Evolutionary conservation across 441 rosid species (phyloP), one percentile per base, ranked within the genome.

Genomic region (Pelargonium myrrhifolium): DNA sequence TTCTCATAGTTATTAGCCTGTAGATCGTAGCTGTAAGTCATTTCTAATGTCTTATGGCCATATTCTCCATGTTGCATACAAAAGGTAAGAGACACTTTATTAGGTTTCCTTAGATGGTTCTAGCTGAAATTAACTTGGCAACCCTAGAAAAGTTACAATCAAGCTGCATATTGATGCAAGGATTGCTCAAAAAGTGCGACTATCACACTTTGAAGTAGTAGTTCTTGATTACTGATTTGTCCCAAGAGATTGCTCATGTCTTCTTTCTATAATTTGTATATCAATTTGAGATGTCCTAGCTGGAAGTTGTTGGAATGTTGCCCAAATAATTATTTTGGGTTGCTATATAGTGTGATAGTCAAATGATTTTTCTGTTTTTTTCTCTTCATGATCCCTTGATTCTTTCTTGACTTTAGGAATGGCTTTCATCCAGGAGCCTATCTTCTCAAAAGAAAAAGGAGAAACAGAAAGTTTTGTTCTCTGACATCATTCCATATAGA

Each of bases 281-380:
- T 43, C 49, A 43, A 43, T 43, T 43, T 43, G 49, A 43, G 49
- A 43, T 43, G 49, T 43, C 49, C n/a, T 43, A 43, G 49, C 62
- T 9, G 6, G 62, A 58, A 21, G 7, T 58, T 24, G 17, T 10
- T 8, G 63, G 63, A n/a, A n/a, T n/a, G n/a, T n/a, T n/a, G n/a
- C n/a, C 63, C 17, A 59, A 11, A 59, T 24, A 21, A 11, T 58
- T 22, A 9, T 42, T 24, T 58, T 58, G 22, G 17, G 22, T 53
- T 18, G 20, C 63, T 12, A 22, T 31, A 1, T 59, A 22, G 15
- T 59, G 37, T 59, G 63, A 24, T 59, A 59, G 63, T 59, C 63
- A 22, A 11, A 59, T 59, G 63, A 59, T 59, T 59, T 11, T 5
- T 43, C 1, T 4, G 1, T 17, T 59, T 24, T 14, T 59, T 24